Percentiles rank a stretch among this genome's conserved stretches.
phyloP scores from a whole-genome alignment of 2,329 filamentous ascomycete species.

The Epicoccum nigrum region DNA sequence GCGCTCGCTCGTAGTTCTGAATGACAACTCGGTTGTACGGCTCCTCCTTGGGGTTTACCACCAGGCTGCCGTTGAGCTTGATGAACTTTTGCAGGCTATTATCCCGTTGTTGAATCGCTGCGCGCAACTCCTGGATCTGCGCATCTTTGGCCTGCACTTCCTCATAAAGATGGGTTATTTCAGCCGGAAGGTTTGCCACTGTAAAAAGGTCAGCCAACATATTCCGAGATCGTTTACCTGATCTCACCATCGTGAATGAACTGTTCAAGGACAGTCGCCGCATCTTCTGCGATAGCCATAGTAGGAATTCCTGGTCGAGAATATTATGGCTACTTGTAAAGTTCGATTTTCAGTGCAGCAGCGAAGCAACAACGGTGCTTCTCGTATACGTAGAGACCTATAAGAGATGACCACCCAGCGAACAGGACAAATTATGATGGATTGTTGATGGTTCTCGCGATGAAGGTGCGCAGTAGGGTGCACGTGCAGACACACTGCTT shows the following conservation, averaged over 20 bases:
- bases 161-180: slow-evolving; percentile 82
- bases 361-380: neutral
- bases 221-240: too few relatives aligned
- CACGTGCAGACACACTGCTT: neutral
- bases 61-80: slow-evolving; percentile 74
- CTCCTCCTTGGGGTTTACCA: slow-evolving; percentile 77
- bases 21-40: slow-evolving; percentile 68
- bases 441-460: neutral
- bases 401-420: neutral
- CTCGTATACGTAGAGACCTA: neutral
- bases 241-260: slow-evolving; percentile 69
- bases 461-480: neutral
- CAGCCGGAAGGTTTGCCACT: slow-evolving; percentile 80
- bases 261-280: slow-evolving; percentile 76
- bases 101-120: slow-evolving; percentile 74
- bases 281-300: slow-evolving; percentile 60
- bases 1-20: slow-evolving; percentile 71
- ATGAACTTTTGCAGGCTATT: slow-evolving; percentile 81
- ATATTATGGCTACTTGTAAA: too few relatives aligned
- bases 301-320: neutral
- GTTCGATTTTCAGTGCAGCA: too few relatives aligned
- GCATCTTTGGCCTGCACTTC: slow-evolving; percentile 82
- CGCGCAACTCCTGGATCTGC: slow-evolving; percentile 70
- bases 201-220: slow-evolving; percentile 17
- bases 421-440: neutral